phyloP scores from a whole-genome alignment of 2,329 filamentous ascomycete genomes.

The Trichoderma sp. region DNA sequence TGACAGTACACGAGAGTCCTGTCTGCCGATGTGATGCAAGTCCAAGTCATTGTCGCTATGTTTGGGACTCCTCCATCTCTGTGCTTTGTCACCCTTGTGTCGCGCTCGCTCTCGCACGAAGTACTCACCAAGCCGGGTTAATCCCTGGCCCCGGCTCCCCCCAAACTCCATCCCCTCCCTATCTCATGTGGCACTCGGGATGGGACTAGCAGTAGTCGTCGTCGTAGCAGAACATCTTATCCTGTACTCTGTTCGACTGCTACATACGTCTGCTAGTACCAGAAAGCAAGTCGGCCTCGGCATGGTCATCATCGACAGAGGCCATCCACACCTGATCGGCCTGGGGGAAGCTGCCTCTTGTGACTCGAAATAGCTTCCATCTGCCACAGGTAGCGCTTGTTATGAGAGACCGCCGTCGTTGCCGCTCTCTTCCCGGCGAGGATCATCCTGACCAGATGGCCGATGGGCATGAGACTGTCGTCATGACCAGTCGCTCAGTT shows the following conservation, averaged over 20 bases:
- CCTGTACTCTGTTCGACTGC: constrained; percentile 8
- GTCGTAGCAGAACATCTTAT: neutral
- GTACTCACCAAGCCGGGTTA: constrained; percentile 5
- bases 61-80: constrained; percentile 10
- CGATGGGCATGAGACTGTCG: neutral
- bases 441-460: neutral
- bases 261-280: neutral
- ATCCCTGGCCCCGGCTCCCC: constrained; percentile 10
- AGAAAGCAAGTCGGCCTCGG: constrained; percentile 14
- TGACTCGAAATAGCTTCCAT: constrained; percentile 9
- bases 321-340: constrained; percentile 12
- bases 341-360: neutral
- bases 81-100: constrained; percentile 15
- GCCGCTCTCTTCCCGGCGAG: neutral
- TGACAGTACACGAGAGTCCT: neutral
- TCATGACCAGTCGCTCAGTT: constrained; percentile 12
- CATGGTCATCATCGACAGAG: constrained; percentile 10
- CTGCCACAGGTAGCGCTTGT: neutral
- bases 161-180: constrained; percentile 9
- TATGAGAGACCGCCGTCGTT: neutral
- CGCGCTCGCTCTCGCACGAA: neutral
- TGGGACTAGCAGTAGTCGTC: neutral
- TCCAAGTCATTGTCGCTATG: constrained; percentile 16
- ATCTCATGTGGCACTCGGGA: constrained; percentile 21
- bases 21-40: constrained; percentile 14